phyloP scores from a whole-genome alignment of 148 eudicot species.

The Suaeda aralocaspica region DNA sequence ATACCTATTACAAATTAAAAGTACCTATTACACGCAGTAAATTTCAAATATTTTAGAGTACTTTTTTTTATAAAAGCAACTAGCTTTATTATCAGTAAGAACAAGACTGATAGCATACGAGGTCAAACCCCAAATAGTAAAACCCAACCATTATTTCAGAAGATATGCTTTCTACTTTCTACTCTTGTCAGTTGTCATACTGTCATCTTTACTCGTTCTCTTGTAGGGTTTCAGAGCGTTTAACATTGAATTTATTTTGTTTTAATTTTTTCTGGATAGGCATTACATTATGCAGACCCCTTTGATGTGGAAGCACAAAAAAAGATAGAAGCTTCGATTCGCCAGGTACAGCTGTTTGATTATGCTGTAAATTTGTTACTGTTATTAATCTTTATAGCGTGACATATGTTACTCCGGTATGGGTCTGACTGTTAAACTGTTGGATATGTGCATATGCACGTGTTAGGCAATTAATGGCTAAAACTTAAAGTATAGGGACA shows the following conservation, averaged over 20 bases:
- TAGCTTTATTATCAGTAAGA: no score
- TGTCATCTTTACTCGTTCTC: not conserved
- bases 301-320: conserved; percentile 97
- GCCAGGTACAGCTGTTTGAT: conserved; percentile 53
- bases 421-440: no score
- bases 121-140: no score
- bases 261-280: conserved; percentile 36
- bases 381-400: not conserved
- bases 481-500: no score
- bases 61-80: no score
- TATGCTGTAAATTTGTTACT: not conserved
- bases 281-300: conserved; percentile 86
- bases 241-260: not conserved
- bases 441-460: no score
- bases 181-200: not conserved
- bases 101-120: no score
- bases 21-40: not conserved
- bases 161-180: no score
- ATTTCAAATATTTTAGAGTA: not conserved
- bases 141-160: no score
- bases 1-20: not conserved
- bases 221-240: not conserved
- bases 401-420: no score
- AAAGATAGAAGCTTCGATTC: conserved; percentile 96
- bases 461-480: no score